Evolutionary conservation across 2,329 filamentous ascomycete genomes (phyloP), one percentile per base, ranked within the genome.

Genomic region (Verticillium nonalfalfae): DNA sequence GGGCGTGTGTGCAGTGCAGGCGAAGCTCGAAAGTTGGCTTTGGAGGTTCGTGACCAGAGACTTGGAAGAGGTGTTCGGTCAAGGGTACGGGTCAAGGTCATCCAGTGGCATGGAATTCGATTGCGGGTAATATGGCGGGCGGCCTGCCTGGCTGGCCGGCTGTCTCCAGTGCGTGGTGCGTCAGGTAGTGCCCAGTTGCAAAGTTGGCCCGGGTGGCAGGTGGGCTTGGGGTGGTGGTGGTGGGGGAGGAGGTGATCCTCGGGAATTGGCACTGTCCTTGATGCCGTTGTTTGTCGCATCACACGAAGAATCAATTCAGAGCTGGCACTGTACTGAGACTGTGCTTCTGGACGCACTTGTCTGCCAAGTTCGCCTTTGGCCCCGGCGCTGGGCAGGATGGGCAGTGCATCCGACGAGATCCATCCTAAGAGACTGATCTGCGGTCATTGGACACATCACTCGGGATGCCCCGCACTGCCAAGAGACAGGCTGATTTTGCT

Each of bases 401-500:
- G 45, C 45, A 18, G 45, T 52, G 45, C 45, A 52, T 7, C 45
- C n/a, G 45, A 52, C n/a, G 18, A 52, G 45, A 52, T 52, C 18
- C 45, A 52, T 52, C 21, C 6, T 26, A 18, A 3, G 45, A 52
- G 45, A 52, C n/a, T 21, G 18, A 52, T 52, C 59, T 31, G 33
- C 40, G 59, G 15, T 50, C 21, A 64, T 57, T 62, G 61, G 61
- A 26, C 31, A 36, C 26, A n/a, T 15, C 31, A 33, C 7, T 15
- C 18, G 26, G 36, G n/a, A 31, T 7, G 52, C 36, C 54, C 62
- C 62, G 59, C 56, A n/a, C 10, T 6, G 59, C 62, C 61, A 59
- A 63, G 61, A 21, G 52, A 55, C 59, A 52, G 57, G 61, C 61
- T 61, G 40, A 26, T 55, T 59, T 61, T 21, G 31, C n/a, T 61